phyloP scores from a whole-genome alignment of 176 grass and related monocot species.

The Aegilops bicornis region DNA sequence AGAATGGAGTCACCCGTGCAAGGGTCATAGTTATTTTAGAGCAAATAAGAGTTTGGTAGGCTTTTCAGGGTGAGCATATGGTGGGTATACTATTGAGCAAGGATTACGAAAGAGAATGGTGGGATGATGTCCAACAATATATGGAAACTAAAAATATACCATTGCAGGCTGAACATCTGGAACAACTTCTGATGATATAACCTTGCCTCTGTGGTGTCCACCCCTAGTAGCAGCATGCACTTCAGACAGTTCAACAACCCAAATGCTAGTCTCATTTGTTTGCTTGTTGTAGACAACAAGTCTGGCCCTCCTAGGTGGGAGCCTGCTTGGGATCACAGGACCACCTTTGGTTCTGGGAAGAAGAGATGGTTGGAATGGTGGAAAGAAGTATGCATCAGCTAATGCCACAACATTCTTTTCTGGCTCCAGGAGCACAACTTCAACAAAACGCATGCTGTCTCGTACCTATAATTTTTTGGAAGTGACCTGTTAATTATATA shows the following conservation, averaged over 20 bases:
- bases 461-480: constrained; percentile 57
- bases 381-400: constrained; percentile 98
- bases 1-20: no score
- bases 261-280: constrained; percentile 94
- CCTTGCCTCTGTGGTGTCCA: constrained; percentile 98
- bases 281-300: constrained; percentile 89
- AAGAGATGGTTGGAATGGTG: constrained; percentile 95
- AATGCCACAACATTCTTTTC: constrained; percentile 94
- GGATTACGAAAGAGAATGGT: no score
- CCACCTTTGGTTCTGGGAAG: constrained; percentile 88
- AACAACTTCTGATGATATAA: constrained; percentile 76
- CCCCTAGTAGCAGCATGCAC: constrained; percentile 96
- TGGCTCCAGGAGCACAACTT: constrained; percentile 93
- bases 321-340: constrained; percentile 79
- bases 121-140: no score
- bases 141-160: constrained; percentile 42
- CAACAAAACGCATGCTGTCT: constrained; percentile 97
- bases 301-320: constrained; percentile 85
- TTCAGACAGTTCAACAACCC: constrained; percentile 92
- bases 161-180: constrained; percentile 95
- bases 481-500: not conserved
- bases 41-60: no score
- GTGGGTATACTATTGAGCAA: no score
- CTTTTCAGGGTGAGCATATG: no score
- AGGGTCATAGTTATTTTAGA: no score